Base-by-base conservation (phyloP, 371 early-diverging fungal genomes). In the Batkoa obscura region DNA sequence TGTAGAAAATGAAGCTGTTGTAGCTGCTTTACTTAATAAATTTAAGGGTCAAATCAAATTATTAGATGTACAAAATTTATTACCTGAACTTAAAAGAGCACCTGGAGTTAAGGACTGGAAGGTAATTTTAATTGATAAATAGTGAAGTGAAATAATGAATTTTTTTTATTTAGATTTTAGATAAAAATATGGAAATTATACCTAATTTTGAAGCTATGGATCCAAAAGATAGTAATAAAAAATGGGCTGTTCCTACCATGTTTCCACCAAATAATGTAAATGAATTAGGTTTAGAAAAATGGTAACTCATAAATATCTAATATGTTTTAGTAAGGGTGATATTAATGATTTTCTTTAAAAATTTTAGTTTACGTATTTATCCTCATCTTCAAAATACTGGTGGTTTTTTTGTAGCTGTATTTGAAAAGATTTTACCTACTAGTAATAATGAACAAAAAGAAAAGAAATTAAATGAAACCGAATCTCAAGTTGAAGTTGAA, bases 301-400 rank as follows among this genome's bases (percentile, higher is more conserved):
- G 94, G 75, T 75, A 68, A 58, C 51, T 51, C n/a, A n/a, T n/a
- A n/a, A n/a, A n/a, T n/a, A n/a, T n/a, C n/a, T n/a, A n/a, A n/a
- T n/a, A n/a, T n/a, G n/a, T n/a, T n/a, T n/a, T n/a, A n/a, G n/a
- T n/a, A n/a, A n/a, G n/a, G n/a, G n/a, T n/a, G n/a, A n/a, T n/a
- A n/a, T n/a, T n/a, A n/a, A n/a, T n/a, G n/a, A n/a, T n/a, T n/a
- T n/a, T n/a, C n/a, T n/a, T n/a, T n/a, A n/a, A n/a, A n/a, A n/a
- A n/a, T 57, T 45, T 57, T 58, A 78, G 81, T 72, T 59, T 98
- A 64, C 82, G 99, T 50, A 78, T 99, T 47, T 88, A 88, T 64
- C 98, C 99, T 47, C 92, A 91, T 58, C 70, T 83, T 55, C 96
- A 99, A 71, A 83, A 99, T 68, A 97, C 98, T 13, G 99, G 99